Evolutionary conservation across 352 stramenopile species (phyloP), one percentile per base, ranked within the genome.

Genomic region (Globisporangium polare): DNA sequence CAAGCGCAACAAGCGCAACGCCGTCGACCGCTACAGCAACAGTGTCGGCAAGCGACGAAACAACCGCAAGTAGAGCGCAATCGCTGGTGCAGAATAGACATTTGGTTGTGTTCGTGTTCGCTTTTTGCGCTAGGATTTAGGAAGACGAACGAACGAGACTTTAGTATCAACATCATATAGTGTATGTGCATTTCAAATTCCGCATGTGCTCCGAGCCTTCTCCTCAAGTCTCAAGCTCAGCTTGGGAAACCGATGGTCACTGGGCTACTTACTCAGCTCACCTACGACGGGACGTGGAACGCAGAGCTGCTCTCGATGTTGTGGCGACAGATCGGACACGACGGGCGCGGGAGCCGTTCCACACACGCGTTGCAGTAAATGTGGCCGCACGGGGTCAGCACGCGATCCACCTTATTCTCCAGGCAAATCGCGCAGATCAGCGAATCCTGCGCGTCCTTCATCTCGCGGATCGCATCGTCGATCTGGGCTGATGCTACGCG

Each of bases 1-100:
- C 59, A 93, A 91, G 72, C 83, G 85, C 67, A 92, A 94, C 79
- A 94, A 93, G 67, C 83, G 84, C 62, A 78, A 70, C 47, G 87
- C 84, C 18, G 85, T 95, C 53, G 80, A 77, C 58, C 81, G 78
- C 55, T 95, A 92, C 64, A 85, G 81, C 52, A 73, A 72, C 43
- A 94, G 76, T 65, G 78, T 93, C 35, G 86, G 86, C 61, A 91
- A 92, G 78, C 77, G 82, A 60, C 77, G 86, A 72, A 86, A 75
- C 42, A 74, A 67, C 57, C 66, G 67, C 63, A 77, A 77, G 63
- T 75, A 75, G 72, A 55, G 29, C 39, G n/a, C 24, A 18, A 31
- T 42, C 26, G 43, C 27, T n/a, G 31, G 18, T 18, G 8, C 10
- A 33, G 29, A 33, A 33, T 33, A 15, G 10, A 0, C 33, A 15